Conservation (phyloP, 2,329 filamentous ascomycete genomes). For the Ophiocordyceps camponoti-rufipedis region DNA sequence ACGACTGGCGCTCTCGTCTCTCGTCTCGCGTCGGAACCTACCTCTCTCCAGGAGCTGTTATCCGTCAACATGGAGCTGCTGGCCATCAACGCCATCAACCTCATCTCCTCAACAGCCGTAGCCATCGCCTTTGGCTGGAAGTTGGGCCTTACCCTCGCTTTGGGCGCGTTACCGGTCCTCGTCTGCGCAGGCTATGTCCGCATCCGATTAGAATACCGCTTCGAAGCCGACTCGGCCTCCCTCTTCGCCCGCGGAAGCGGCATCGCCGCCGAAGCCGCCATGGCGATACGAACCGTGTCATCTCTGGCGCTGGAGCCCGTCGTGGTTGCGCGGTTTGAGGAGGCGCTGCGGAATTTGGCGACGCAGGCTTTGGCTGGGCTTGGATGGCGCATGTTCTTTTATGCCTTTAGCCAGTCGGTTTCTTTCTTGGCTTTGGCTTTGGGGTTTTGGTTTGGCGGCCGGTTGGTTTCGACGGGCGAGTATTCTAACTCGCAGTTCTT, state of each 20-base stretch:
- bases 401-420: constrained; percentile 20
- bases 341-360: constrained; percentile 13
- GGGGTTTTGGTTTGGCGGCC: constrained; percentile 23
- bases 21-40: constrained; percentile 18
- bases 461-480: constrained; percentile 23
- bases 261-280: constrained; percentile 29
- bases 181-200: constrained; percentile 25
- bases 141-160: constrained; percentile 26
- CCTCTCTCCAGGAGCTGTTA: constrained; percentile 30
- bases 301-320: constrained; percentile 27
- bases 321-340: constrained; percentile 18
- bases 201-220: constrained; percentile 27
- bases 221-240: constrained; percentile 23
- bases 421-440: constrained; percentile 19
- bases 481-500: constrained; percentile 29
- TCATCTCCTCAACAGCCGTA: constrained; percentile 25
- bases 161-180: constrained; percentile 26
- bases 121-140: constrained; percentile 30
- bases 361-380: constrained; percentile 11
- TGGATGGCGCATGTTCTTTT: constrained; percentile 21
- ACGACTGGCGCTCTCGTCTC: constrained; percentile 20
- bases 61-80: constrained; percentile 29
- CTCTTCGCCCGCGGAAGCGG: constrained; percentile 27
- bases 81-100: constrained; percentile 24
- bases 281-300: constrained; percentile 28